Evolutionary conservation across 2,329 filamentous ascomycete species (phyloP), one percentile per base, ranked within the genome.

Genomic region (Diplodia mutila): DNA sequence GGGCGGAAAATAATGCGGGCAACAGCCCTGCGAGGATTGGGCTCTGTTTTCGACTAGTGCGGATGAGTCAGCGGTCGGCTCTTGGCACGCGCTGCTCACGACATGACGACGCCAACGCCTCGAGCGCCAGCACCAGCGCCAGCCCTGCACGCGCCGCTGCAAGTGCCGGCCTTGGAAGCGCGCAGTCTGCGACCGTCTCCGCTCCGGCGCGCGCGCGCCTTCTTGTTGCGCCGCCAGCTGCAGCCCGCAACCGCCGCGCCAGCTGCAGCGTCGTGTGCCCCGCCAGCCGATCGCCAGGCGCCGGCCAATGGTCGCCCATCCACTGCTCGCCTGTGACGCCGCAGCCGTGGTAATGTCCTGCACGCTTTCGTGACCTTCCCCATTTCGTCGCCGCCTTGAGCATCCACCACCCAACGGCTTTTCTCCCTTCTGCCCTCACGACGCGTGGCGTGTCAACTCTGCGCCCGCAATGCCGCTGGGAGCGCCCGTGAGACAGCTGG

Each of bases 1-100:
- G 51, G 64, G 64, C 64, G 64, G 64, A 66, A 66, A 66, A 66
- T 66, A 66, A 66, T 66, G 64, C 64, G 64, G 64, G 64, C 64
- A 66, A 57, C 64, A 66, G 64, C 53, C 42, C 65, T 61, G 65
- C 54, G 65, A 67, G 55, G 65, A 61, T 61, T 67, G 65, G 65
- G 54, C 65, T 46, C 46, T 61, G 65, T 54, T 65, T 65, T 65
- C 49, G 32, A 49, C 65, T 67, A 61, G 65, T 55, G 65, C 32
- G 21, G 65, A 37, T 67, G 54, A 67, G 32, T 67, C 65, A 66
- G 53, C 64, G n/a, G 2, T 1, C 14, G 8, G 12, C 4, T 46
- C 32, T 51, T 49, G 59, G 59, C 59, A 29, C 4, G 23, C 32
- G 42, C 53, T 59, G 52, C 52, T 18, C 48, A 23, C 23, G 59